Conservation (phyloP, 176 grass and related monocot species). For the Bolboschoenus planiculmis region DNA sequence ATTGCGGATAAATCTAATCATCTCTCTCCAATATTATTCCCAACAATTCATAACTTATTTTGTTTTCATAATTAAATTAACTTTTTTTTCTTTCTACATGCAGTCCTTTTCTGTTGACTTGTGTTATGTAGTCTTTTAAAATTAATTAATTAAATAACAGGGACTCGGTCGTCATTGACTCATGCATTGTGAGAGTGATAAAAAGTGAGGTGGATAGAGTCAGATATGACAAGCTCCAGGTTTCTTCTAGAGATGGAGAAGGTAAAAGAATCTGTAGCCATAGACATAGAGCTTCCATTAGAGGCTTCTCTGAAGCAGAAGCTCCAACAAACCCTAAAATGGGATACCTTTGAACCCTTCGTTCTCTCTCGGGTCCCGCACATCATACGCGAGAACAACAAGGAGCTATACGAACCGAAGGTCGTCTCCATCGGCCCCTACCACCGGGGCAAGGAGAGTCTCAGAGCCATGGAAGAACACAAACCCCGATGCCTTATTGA, state of each 20-base stretch:
- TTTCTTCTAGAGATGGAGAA: not conserved
- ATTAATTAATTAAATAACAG: not conserved
- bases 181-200: not conserved
- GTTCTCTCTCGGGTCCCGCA: slow-evolving; percentile 2
- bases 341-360: slow-evolving; percentile 13
- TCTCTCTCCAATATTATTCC: too few relatives aligned
- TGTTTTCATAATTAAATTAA: not conserved
- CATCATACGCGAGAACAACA: slow-evolving; percentile 11
- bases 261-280: not conserved
- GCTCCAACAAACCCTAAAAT: slow-evolving; percentile 10
- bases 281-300: slow-evolving; percentile 15
- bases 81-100: not conserved
- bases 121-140: not conserved
- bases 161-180: too few relatives aligned
- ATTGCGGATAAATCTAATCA: too few relatives aligned
- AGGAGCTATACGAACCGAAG: slow-evolving; percentile 17
- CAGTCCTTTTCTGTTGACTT: not conserved
- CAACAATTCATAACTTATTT: too few relatives aligned
- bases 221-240: not conserved
- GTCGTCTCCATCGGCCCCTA: slow-evolving; percentile 26
- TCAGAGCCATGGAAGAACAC: slow-evolving; percentile 16
- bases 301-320: not conserved
- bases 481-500: slow-evolving; percentile 17
- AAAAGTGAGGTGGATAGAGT: not conserved
- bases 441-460: not conserved